Conservation (phyloP, 2,329 filamentous ascomycete species). For the Ophiocordyceps sinensis region DNA sequence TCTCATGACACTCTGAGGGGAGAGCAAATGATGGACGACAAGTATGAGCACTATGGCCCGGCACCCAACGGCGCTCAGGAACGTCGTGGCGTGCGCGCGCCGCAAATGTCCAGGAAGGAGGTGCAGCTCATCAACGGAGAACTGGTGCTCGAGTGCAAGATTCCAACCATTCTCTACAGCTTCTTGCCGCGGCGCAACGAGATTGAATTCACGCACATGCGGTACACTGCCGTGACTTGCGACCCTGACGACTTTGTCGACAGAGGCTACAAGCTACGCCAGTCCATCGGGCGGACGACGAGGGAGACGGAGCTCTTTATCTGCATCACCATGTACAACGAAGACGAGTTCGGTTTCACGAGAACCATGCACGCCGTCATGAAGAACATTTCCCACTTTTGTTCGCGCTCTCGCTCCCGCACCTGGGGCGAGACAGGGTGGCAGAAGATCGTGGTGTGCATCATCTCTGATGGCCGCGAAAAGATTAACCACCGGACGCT, state of each 20-base stretch:
- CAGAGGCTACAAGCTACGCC: slow-evolving; percentile 80
- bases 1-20: slow-evolving; percentile 43
- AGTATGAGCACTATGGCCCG: slow-evolving; percentile 71
- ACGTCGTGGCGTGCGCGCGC: slow-evolving; percentile 70
- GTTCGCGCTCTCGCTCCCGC: slow-evolving; percentile 76
- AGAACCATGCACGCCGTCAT: slow-evolving; percentile 98
- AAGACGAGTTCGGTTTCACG: slow-evolving; percentile 92
- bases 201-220: slow-evolving; percentile 96
- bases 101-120: slow-evolving; percentile 84
- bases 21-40: slow-evolving; percentile 25
- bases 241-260: slow-evolving; percentile 88
- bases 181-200: slow-evolving; percentile 89
- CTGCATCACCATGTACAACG: slow-evolving; percentile 98
- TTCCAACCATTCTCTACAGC: slow-evolving; percentile 94
- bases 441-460: slow-evolving; percentile 98
- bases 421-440: slow-evolving; percentile 96
- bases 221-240: slow-evolving; percentile 96
- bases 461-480: slow-evolving; percentile 85
- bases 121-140: slow-evolving; percentile 95
- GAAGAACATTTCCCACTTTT: slow-evolving; percentile 96
- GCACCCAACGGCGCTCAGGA: slow-evolving; percentile 79
- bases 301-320: slow-evolving; percentile 94
- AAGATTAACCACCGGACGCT: slow-evolving; percentile 85
- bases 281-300: slow-evolving; percentile 69
- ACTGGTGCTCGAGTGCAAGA: slow-evolving; percentile 95